Conservation (phyloP, 169 alveolate genomes). For the Babesia caballi region DNA sequence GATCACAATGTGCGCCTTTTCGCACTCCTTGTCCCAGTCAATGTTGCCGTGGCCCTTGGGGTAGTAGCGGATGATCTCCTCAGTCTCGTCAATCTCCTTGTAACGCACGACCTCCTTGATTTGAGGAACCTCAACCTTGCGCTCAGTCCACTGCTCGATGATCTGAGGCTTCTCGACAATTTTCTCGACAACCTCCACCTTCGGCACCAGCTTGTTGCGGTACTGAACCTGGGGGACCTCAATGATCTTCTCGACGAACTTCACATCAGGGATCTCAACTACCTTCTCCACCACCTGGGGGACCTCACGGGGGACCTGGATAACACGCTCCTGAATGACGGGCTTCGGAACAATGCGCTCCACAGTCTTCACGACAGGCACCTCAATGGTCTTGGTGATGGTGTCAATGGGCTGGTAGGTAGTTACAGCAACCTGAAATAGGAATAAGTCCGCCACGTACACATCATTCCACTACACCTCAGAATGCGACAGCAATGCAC, state of each 20-base stretch:
- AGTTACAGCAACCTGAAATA: slow-evolving; percentile 81
- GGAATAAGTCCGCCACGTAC: not conserved
- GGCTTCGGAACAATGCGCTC: slow-evolving; percentile 78
- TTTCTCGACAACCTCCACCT: slow-evolving; percentile 82
- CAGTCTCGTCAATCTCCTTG: slow-evolving; percentile 82
- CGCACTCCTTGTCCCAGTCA: slow-evolving; percentile 80
- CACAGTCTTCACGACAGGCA: slow-evolving; percentile 77
- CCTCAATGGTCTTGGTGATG: slow-evolving; percentile 76
- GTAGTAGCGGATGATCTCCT: slow-evolving; percentile 81
- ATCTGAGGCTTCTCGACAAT: slow-evolving; percentile 80
- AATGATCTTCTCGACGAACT: slow-evolving; percentile 81
- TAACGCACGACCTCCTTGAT: slow-evolving; percentile 84
- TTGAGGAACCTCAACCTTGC: slow-evolving; percentile 82
- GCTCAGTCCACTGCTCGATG: slow-evolving; percentile 83
- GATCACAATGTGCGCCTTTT: slow-evolving; percentile 48
- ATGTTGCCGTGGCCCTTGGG: slow-evolving; percentile 76
- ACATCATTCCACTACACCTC: too few relatives aligned
- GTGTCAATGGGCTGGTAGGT: slow-evolving; percentile 88
- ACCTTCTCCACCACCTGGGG: slow-evolving; percentile 84
- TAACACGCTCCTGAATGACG: slow-evolving; percentile 79
- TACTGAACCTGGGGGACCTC: slow-evolving; percentile 85
- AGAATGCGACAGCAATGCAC: not conserved
- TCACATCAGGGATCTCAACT: slow-evolving; percentile 85
- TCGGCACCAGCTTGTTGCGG: slow-evolving; percentile 80
- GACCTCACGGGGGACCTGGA: slow-evolving; percentile 83